Percentiles rank a stretch among this genome's conserved stretches.
Evolutionary conservation across 176 grass and related monocot species (phyloP).

Genomic region (Musa schizocarpa): DNA sequence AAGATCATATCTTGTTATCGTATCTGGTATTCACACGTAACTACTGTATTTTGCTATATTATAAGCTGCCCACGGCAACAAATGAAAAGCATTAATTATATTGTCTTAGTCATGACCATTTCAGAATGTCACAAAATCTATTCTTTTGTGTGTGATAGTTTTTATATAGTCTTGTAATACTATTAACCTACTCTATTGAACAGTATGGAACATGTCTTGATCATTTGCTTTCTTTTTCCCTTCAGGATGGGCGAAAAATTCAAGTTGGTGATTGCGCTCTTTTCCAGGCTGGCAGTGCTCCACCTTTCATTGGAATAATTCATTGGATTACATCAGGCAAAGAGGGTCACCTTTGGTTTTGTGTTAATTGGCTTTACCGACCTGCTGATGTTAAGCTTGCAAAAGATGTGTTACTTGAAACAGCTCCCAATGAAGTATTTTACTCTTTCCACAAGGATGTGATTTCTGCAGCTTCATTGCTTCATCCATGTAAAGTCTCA

Average conservation of each 20-base stretch:
- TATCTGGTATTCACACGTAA: too few relatives aligned
- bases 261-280: conserved; percentile 59
- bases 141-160: background rate
- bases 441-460: conserved; percentile 78
- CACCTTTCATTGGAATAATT: conserved; percentile 80
- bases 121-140: background rate
- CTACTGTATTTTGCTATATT: background rate
- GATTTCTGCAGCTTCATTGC: conserved; percentile 48
- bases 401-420: conserved; percentile 43
- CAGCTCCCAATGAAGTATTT: conserved; percentile 72
- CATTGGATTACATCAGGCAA: conserved; percentile 45
- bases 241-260: conserved; percentile 68
- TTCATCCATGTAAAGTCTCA: conserved; percentile 82
- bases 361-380: conserved; percentile 83
- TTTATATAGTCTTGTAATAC: background rate
- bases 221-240: background rate
- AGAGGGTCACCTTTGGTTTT: conserved; percentile 39
- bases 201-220: background rate
- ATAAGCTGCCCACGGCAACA: background rate
- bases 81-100: background rate
- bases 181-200: background rate
- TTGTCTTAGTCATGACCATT: too few relatives aligned
- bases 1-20: too few relatives aligned
- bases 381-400: conserved; percentile 61
- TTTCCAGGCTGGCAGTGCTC: conserved; percentile 49